These are phyloP conservation scores for Ophiocordyceps polyrhachis-furcata DNA, from an alignment of 2,329 filamentous ascomycete genomes.

Conservation along the genomic window DNA sequence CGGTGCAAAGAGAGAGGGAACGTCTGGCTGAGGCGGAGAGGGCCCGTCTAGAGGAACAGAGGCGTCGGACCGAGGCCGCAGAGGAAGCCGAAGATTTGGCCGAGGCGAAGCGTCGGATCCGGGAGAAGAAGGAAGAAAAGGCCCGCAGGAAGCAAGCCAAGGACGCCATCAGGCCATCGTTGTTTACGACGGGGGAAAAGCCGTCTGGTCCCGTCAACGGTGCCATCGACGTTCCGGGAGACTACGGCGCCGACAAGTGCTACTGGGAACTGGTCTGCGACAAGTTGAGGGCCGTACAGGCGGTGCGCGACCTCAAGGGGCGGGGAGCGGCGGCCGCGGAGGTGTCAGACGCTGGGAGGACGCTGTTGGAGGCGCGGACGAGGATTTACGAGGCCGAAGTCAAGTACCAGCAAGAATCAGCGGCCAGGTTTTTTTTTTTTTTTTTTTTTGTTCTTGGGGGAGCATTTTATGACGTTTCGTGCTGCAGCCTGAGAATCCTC, in stretches of 20 bases:
- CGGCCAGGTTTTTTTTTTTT: neutral
- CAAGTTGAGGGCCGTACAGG: slow-evolving; percentile 20
- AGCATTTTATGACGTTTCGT: slow-evolving; percentile 6
- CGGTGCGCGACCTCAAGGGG: slow-evolving; percentile 13
- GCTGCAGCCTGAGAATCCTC: slow-evolving; percentile 22
- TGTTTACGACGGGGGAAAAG: slow-evolving; percentile 5
- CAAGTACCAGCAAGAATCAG: slow-evolving; percentile 14
- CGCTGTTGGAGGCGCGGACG: slow-evolving; percentile 12
- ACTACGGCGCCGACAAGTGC: slow-evolving; percentile 13
- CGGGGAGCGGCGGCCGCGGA: slow-evolving; percentile 8
- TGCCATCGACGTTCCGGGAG: slow-evolving; percentile 16
- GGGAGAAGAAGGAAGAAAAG: slow-evolving; percentile 22
- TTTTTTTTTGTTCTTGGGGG: no score
- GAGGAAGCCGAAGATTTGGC: slow-evolving; percentile 20
- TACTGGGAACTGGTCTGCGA: slow-evolving; percentile 23
- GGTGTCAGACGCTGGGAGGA: slow-evolving; percentile 11
- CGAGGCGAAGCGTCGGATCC: slow-evolving; percentile 18
- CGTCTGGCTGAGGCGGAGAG: slow-evolving; percentile 18
- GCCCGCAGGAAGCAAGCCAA: slow-evolving; percentile 17
- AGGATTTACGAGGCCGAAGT: slow-evolving; percentile 19
- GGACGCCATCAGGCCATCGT: slow-evolving; percentile 13
- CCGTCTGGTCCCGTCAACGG: slow-evolving; percentile 14
- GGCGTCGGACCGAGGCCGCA: slow-evolving; percentile 16
- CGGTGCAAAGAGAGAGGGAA: slow-evolving; percentile 17
- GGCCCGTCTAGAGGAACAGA: slow-evolving; percentile 18